These are phyloP conservation scores for Fusarium transvaalense DNA, from an alignment of 2,329 filamentous ascomycete species.

Conservation along the genomic window DNA sequence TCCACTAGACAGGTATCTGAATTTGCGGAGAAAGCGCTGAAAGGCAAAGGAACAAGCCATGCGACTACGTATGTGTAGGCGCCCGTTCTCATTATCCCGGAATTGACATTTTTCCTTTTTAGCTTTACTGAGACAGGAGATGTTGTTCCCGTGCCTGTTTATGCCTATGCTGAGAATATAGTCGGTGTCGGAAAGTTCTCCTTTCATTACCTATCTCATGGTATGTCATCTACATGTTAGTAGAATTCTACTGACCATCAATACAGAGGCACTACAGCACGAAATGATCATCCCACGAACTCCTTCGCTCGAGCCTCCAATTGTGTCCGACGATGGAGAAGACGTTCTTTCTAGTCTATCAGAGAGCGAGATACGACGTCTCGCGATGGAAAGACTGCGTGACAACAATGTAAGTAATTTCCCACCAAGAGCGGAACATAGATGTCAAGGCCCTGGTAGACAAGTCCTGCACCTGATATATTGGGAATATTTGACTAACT, in stretches of 20 bases:
- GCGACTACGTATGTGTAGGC: conserved; percentile 27
- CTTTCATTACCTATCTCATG: conserved; percentile 44
- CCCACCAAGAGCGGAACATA: not conserved
- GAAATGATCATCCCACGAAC: no score
- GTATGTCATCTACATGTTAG: conserved; percentile 4
- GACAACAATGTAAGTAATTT: conserved; percentile 25
- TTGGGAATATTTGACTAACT: not conserved
- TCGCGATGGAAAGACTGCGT: conserved; percentile 38
- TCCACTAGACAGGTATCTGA: not conserved
- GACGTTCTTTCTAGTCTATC: conserved; percentile 32
- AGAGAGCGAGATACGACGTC: conserved; percentile 31
- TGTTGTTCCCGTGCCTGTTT: not conserved
- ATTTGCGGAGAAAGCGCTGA: conserved; percentile 45
- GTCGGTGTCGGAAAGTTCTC: not conserved
- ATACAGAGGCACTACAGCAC: conserved; percentile 38
- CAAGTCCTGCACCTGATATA: not conserved
- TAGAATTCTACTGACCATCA: not conserved
- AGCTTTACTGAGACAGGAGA: conserved; percentile 2
- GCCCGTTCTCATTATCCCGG: accelerated
- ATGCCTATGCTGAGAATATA: accelerated
- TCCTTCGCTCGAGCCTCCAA: no score
- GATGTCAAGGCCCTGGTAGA: not conserved
- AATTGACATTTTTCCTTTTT: not conserved
- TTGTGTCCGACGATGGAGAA: no score
- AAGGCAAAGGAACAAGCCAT: conserved; percentile 47